A percentile compares a stretch with the other conserved stretches of the same genome.
phyloP scores from a whole-genome alignment of 495 filamentous ascomycete species.

The Penicillium paradoxum region DNA sequence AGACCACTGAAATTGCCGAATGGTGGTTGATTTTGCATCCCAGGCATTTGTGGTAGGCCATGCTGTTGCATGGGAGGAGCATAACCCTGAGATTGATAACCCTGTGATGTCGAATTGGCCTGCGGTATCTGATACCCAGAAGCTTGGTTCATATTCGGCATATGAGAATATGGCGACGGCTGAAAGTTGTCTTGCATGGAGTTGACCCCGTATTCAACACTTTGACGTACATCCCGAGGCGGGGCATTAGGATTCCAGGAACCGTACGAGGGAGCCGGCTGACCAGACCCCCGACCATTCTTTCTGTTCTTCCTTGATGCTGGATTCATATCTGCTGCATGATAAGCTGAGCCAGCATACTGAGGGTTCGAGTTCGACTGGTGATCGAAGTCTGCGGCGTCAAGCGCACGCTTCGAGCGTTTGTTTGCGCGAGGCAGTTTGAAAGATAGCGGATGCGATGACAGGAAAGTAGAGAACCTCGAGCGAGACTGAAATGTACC shows the following conservation, averaged over 20 bases:
- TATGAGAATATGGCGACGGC: background rate
- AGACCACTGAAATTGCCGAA: slow-evolving; percentile 16
- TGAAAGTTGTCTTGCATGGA: background rate
- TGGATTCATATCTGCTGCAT: background rate
- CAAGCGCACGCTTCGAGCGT: slow-evolving; percentile 12
- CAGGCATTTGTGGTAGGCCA: background rate
- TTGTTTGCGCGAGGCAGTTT: slow-evolving; percentile 18
- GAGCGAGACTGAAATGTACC: background rate
- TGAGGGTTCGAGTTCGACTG: slow-evolving; percentile 1
- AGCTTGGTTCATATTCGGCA: background rate
- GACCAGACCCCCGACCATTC: background rate
- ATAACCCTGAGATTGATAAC: background rate
- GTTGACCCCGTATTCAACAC: background rate
- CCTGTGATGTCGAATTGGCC: background rate
- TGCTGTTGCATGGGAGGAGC: background rate
- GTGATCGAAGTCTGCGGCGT: background rate
- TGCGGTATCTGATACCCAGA: background rate
- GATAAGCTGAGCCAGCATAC: background rate
- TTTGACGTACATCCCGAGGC: background rate
- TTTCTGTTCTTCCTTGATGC: background rate
- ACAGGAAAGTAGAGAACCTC: background rate
- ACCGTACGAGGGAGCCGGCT: background rate
- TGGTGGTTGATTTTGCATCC: slow-evolving; percentile 1
- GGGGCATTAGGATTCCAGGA: background rate
- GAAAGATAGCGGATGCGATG: background rate